phyloP scores from a whole-genome alignment of 352 stramenopile genomes.

The Aphanomyces invadans region DNA sequence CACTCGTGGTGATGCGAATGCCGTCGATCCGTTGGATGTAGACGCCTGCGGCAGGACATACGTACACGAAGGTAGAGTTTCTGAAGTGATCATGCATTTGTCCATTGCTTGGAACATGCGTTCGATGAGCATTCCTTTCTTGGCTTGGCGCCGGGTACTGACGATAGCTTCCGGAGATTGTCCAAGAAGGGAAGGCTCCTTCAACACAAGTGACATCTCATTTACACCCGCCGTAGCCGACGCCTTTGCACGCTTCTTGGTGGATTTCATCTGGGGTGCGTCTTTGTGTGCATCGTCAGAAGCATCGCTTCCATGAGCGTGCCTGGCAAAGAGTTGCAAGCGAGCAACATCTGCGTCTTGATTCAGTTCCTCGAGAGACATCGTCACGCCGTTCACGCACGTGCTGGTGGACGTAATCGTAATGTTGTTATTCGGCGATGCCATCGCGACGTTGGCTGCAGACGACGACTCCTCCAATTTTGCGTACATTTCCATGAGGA shows the following conservation, averaged over 20 bases:
- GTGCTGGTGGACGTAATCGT: background rate
- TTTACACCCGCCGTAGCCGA: background rate
- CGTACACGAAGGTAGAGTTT: no score
- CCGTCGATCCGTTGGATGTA: background rate
- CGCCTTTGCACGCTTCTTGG: background rate
- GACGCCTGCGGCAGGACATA: no score
- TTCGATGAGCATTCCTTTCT: slow-evolving; percentile 8
- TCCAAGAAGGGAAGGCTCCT: slow-evolving; percentile 13
- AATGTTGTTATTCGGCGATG: background rate
- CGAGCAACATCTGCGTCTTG: slow-evolving; percentile 23
- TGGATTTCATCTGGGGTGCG: background rate
- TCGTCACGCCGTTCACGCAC: slow-evolving; percentile 19
- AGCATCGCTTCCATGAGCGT: background rate
- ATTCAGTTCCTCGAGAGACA: slow-evolving; percentile 20
- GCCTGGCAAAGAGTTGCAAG: slow-evolving; percentile 21
- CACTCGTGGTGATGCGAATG: background rate
- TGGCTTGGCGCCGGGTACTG: background rate
- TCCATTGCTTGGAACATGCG: slow-evolving; percentile 16
- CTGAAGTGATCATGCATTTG: no score
- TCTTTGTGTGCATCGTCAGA: background rate
- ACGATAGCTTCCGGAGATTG: slow-evolving; percentile 9
- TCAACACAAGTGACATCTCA: slow-evolving; percentile 13
- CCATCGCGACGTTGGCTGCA: background rate
- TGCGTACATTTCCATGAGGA: slow-evolving; percentile 5
- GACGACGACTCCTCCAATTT: background rate